These are phyloP conservation scores for Plantago lanceolata DNA, from an alignment of 305 asterid genomes.

Conservation along the genomic window DNA sequence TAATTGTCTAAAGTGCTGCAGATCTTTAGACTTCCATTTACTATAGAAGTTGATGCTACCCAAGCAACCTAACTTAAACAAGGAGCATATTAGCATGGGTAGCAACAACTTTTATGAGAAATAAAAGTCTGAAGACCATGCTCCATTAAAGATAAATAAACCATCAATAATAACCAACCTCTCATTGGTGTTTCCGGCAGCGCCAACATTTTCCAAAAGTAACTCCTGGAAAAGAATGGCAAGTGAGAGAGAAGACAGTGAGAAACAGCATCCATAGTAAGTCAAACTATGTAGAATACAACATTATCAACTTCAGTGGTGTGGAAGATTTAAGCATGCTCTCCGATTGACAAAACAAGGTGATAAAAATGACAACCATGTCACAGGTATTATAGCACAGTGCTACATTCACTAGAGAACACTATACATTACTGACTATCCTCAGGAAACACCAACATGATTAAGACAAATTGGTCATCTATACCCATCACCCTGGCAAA, in stretches of 20 bases:
- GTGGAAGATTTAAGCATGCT: not conserved
- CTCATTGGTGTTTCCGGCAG: slow-evolving; percentile 43
- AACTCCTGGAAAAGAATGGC: slow-evolving; percentile 52
- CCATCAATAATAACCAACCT: slow-evolving; percentile 40
- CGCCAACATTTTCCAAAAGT: slow-evolving; percentile 50
- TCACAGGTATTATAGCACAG: not conserved
- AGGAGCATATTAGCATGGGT: not conserved
- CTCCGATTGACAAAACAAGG: not conserved
- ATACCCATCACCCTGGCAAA: not conserved
- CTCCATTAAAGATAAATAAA: slow-evolving; percentile 12
- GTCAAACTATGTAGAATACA: not conserved
- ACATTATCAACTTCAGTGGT: not conserved
- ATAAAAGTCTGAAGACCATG: slow-evolving; percentile 9
- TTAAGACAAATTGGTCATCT: slow-evolving; percentile 3
- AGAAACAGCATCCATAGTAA: not conserved
- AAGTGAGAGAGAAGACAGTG: slow-evolving; percentile 23
- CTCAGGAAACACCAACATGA: not conserved
- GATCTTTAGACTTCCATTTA: no score
- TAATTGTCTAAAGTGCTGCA: no score
- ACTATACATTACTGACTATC: not conserved
- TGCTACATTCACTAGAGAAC: not conserved
- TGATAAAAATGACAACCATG: not conserved
- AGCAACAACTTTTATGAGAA: not conserved
- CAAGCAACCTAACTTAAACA: no score
- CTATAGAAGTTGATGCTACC: no score